Evolutionary conservation across 1,284 basidiomycete genomes (phyloP).

Genomic region (Cystobasidium pallidum): DNA sequence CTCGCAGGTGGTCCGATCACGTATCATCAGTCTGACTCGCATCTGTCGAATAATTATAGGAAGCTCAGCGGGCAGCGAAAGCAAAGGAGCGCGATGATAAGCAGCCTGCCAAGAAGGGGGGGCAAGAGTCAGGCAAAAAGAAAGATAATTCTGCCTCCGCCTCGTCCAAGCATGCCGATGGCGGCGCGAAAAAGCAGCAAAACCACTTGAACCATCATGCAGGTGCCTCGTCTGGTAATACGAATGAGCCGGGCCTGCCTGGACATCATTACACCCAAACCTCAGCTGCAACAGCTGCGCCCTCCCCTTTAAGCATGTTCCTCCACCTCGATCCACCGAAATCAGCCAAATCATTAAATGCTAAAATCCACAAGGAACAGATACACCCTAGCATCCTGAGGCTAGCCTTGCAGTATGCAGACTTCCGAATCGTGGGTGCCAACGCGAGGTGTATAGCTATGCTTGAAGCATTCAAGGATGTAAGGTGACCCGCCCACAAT

Average conservation of each 20-base stretch:
- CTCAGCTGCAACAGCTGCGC: not conserved
- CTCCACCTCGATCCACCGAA: constrained; percentile 51
- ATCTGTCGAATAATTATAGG: constrained; percentile 13
- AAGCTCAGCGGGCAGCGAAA: constrained; percentile 38
- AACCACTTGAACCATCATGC: not conserved
- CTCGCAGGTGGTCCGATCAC: not conserved
- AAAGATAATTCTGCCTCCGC: constrained; percentile 18
- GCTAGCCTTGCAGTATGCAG: constrained; percentile 77
- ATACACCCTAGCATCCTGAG: constrained; percentile 78
- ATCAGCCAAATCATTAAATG: constrained; percentile 48
- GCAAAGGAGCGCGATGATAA: constrained; percentile 38
- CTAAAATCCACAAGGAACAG: constrained; percentile 65
- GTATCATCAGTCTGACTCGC: constrained; percentile 9
- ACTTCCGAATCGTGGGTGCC: constrained; percentile 82
- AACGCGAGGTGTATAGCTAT: constrained; percentile 89
- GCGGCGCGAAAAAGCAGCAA: constrained; percentile 14
- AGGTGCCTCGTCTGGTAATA: not conserved
- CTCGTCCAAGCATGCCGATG: not conserved
- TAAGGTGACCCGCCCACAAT: constrained; percentile 58
- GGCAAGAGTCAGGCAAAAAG: constrained; percentile 5
- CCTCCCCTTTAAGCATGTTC: constrained; percentile 46
- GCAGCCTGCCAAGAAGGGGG: constrained; percentile 23
- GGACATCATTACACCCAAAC: constrained; percentile 22
- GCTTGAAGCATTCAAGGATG: constrained; percentile 78
- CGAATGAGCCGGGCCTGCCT: constrained; percentile 5